A percentile compares a stretch with the other conserved stretches of the same genome.
phyloP scores from a whole-genome alignment of 1,284 basidiomycete genomes.

The Fomitopsis pinicola region DNA sequence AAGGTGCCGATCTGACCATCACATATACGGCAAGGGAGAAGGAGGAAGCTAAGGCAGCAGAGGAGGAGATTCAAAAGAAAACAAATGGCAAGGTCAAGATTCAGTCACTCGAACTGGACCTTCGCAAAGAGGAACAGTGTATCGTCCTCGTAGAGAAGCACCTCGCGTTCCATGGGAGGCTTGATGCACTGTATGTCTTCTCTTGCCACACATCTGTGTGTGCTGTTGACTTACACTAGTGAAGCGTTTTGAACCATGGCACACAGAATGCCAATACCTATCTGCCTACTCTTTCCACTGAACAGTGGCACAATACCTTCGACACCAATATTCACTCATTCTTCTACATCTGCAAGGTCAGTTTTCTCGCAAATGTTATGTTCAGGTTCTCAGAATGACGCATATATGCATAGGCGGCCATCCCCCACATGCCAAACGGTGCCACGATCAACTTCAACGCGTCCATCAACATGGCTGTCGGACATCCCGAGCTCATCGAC shows the following conservation, averaged over 20 bases:
- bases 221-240: neutral
- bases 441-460: conserved; percentile 48
- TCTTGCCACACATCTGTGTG: neutral
- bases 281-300: conserved; percentile 37
- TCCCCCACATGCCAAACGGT: conserved; percentile 38
- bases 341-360: conserved; percentile 49
- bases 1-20: conserved; percentile 54
- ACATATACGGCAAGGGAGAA: conserved; percentile 46
- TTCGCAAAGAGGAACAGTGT: conserved; percentile 41
- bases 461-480: conserved; percentile 45
- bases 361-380: conserved; percentile 11
- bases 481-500: conserved; percentile 50
- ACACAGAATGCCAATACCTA: conserved; percentile 45
- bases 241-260: conserved; percentile 48
- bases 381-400: conserved; percentile 24
- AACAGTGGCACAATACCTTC: conserved; percentile 53
- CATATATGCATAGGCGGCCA: conserved; percentile 25
- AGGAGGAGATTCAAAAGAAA: conserved; percentile 35
- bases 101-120: conserved; percentile 36
- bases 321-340: conserved; percentile 45
- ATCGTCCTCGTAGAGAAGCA: conserved; percentile 39
- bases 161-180: conserved; percentile 33
- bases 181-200: conserved; percentile 40
- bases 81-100: conserved; percentile 37
- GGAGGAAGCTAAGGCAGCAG: conserved; percentile 38